phyloP scores from a whole-genome alignment of 306 rosid genomes.

The Sophora flavescens region DNA sequence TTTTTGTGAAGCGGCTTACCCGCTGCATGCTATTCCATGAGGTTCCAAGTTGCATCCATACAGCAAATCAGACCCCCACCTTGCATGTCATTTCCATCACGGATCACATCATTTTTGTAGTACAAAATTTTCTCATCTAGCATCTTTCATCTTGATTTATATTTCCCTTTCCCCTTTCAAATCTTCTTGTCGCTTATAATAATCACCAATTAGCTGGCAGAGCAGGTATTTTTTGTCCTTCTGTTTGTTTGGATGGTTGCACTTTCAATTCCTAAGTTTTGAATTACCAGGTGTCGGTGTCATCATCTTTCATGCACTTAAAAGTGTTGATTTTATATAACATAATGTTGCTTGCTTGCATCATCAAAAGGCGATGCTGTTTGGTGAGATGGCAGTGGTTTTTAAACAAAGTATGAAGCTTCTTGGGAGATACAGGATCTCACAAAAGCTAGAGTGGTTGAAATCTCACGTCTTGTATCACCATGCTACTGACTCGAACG shows the following conservation, averaged over 20 bases:
- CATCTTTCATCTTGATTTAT: slow-evolving; percentile 23
- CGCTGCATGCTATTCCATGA: slow-evolving; percentile 40
- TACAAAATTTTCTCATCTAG: slow-evolving; percentile 37
- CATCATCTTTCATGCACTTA: slow-evolving; percentile 17
- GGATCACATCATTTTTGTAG: slow-evolving; percentile 45
- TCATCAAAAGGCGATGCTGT: slow-evolving; percentile 45
- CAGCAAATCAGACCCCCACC: slow-evolving; percentile 55
- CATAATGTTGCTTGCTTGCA: slow-evolving; percentile 44
- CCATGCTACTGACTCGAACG: not conserved
- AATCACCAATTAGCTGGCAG: slow-evolving; percentile 76
- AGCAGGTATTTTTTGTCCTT: slow-evolving; percentile 75
- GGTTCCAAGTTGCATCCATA: slow-evolving; percentile 50
- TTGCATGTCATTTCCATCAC: slow-evolving; percentile 55
- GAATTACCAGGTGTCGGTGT: slow-evolving; percentile 69
- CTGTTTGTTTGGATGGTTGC: slow-evolving; percentile 51
- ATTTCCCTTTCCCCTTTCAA: slow-evolving; percentile 33
- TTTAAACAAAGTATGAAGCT: slow-evolving; percentile 28
- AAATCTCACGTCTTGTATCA: slow-evolving; percentile 33
- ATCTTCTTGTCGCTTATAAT: slow-evolving; percentile 55
- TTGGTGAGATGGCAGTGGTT: slow-evolving; percentile 45
- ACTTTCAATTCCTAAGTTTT: slow-evolving; percentile 48
- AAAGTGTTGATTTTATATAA: slow-evolving; percentile 15
- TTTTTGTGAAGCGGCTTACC: slow-evolving; percentile 54
- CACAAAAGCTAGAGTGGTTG: slow-evolving; percentile 4
- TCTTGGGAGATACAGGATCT: slow-evolving; percentile 23